These are phyloP conservation scores for Pseudogymnoascus sp. DNA, from an alignment of 2,329 filamentous ascomycete genomes.

Conservation along the genomic window DNA sequence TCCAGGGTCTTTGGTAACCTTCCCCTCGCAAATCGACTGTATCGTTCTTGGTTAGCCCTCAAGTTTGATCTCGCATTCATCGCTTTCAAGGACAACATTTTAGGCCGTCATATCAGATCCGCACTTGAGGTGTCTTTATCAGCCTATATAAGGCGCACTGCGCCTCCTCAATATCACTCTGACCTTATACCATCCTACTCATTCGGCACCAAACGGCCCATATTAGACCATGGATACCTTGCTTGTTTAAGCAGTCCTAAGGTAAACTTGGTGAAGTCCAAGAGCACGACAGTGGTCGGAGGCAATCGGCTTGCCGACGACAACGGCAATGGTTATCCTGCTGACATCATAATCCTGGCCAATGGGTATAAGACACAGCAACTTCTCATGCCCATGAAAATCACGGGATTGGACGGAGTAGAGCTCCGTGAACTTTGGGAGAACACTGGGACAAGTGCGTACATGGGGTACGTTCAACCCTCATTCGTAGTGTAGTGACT, in stretches of 20 bases:
- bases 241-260: background rate
- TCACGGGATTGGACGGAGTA: background rate
- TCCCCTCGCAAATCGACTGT: background rate
- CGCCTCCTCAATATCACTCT: background rate
- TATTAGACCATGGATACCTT: background rate
- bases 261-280: background rate
- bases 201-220: background rate
- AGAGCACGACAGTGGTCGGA: background rate
- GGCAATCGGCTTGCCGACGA: background rate
- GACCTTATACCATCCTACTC: background rate
- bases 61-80: background rate
- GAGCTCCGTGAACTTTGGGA: background rate
- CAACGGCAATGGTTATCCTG: background rate
- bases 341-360: background rate
- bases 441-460: background rate
- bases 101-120: background rate
- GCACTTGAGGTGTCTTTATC: background rate
- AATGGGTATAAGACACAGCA: background rate
- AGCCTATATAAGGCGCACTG: background rate
- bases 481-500: too few species aligned
- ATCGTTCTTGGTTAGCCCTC: background rate
- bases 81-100: background rate
- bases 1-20: background rate
- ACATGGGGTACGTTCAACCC: background rate
- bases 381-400: background rate